These are phyloP conservation scores for Aspergillus bombycis DNA, from an alignment of 2,329 filamentous ascomycete genomes.

Conservation along the genomic window DNA sequence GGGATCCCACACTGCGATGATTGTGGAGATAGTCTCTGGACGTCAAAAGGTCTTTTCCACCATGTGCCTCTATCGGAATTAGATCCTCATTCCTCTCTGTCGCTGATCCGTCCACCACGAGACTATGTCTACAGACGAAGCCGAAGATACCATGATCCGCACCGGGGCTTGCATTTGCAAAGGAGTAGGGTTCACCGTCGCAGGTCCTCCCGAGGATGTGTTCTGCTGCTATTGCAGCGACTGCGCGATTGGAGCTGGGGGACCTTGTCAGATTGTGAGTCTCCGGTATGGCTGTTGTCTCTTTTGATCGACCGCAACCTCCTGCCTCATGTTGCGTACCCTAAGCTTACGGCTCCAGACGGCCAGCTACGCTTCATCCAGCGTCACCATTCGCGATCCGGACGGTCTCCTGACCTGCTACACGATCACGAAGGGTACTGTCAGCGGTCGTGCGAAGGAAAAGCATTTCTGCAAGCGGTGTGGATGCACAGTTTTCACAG, in stretches of 20 bases:
- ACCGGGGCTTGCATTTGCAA: background rate
- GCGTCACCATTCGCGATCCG: background rate
- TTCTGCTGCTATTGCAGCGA: background rate
- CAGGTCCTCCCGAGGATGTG: background rate
- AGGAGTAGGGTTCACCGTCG: background rate
- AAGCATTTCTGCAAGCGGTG: background rate
- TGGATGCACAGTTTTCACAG: background rate
- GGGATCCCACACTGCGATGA: background rate
- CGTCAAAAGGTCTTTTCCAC: too few species aligned
- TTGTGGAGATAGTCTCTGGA: background rate
- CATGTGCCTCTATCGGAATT: background rate
- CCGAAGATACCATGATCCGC: background rate
- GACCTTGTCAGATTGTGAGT: background rate
- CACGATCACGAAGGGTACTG: background rate
- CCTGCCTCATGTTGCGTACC: background rate
- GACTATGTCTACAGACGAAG: background rate
- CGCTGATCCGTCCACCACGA: too few species aligned
- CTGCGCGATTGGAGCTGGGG: background rate
- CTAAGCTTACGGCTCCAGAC: background rate
- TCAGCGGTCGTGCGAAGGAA: background rate
- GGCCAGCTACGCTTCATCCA: background rate
- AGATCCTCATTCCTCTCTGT: background rate
- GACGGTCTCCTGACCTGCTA: background rate
- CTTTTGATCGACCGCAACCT: too few species aligned
- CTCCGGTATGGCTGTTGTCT: background rate